These are phyloP conservation scores for Linderina pennispora DNA, from an alignment of 192 early-diverging fungal genomes.

Conservation along the genomic window DNA sequence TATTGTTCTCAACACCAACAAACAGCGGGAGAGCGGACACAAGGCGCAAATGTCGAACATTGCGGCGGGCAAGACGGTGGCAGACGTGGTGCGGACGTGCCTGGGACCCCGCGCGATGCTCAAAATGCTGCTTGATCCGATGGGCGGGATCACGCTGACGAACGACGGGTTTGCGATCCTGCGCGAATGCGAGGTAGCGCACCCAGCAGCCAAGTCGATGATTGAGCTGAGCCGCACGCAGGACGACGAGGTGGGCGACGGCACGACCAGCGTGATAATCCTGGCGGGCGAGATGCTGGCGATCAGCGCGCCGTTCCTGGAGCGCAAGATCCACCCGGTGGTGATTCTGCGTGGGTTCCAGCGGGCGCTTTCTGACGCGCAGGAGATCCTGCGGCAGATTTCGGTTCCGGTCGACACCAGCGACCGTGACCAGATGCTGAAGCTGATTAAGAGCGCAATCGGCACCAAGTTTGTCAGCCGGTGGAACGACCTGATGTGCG, in stretches of 20 bases:
- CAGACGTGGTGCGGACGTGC: conserved; percentile 98
- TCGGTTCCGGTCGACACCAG: conserved; percentile 78
- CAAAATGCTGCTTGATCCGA: conserved; percentile 99
- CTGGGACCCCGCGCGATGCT: conserved; percentile 98
- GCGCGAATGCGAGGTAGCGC: conserved; percentile 98
- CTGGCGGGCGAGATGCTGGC: conserved; percentile 96
- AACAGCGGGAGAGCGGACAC: conserved; percentile 91
- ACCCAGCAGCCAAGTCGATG: conserved; percentile 99
- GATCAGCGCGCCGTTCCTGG: conserved; percentile 84
- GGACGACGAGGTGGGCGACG: conserved; percentile 99
- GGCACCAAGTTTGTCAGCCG: conserved; percentile 95
- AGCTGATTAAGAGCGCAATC: conserved; percentile 84
- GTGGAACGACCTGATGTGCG: conserved; percentile 98
- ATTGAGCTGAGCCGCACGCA: conserved; percentile 98
- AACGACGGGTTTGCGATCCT: conserved; percentile 99
- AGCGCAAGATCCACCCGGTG: conserved; percentile 98
- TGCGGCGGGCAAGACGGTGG: conserved; percentile 95
- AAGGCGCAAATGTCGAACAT: conserved; percentile 99
- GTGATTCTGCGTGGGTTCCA: conserved; percentile 93
- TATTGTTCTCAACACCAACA: conserved; percentile 85
- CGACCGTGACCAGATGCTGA: conserved; percentile 84
- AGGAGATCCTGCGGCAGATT: conserved; percentile 78
- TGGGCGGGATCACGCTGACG: conserved; percentile 98
- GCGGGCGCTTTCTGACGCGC: conserved; percentile 87
- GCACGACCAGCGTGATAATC: conserved; percentile 98